Conservation (phyloP, 2,329 filamentous ascomycete species). For the Clarireedia monteithiana region DNA sequence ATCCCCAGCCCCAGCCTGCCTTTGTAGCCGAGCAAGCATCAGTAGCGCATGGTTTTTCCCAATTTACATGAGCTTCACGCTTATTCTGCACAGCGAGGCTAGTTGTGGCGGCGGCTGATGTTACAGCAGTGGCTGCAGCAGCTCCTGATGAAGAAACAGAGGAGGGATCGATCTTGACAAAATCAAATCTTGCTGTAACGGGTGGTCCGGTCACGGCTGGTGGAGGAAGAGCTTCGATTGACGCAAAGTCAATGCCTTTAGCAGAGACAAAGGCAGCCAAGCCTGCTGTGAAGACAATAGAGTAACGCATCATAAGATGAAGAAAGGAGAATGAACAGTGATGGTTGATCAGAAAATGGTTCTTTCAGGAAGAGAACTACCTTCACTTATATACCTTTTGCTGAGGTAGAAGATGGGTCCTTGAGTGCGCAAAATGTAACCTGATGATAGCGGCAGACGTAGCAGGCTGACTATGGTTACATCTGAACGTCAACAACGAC, state of each 20-base stretch:
- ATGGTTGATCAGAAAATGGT: no score
- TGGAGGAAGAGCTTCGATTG: conserved; percentile 4
- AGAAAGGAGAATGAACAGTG: neutral
- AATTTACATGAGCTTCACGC: no score
- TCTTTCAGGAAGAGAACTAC: no score
- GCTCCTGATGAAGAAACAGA: neutral
- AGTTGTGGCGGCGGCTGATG: neutral
- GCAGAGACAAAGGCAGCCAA: conserved; percentile 13
- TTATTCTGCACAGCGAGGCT: neutral
- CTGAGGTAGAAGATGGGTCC: no score
- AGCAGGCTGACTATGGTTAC: no score
- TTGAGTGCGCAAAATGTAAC: no score
- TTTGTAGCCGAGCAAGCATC: neutral
- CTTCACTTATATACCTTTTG: no score
- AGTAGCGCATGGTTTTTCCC: neutral
- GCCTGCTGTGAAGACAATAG: conserved; percentile 8
- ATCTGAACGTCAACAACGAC: no score
- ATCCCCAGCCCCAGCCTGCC: no score
- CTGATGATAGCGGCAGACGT: no score
- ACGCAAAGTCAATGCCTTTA: conserved; percentile 11
- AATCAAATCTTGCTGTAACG: neutral
- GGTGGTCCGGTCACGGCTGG: neutral
- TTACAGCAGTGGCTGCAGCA: neutral
- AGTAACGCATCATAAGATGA: conserved; percentile 8
- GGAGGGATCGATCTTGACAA: neutral